Evolutionary conservation across 2,329 filamentous ascomycete genomes (phyloP).

Genomic region (Epichloe brachyelytri): DNA sequence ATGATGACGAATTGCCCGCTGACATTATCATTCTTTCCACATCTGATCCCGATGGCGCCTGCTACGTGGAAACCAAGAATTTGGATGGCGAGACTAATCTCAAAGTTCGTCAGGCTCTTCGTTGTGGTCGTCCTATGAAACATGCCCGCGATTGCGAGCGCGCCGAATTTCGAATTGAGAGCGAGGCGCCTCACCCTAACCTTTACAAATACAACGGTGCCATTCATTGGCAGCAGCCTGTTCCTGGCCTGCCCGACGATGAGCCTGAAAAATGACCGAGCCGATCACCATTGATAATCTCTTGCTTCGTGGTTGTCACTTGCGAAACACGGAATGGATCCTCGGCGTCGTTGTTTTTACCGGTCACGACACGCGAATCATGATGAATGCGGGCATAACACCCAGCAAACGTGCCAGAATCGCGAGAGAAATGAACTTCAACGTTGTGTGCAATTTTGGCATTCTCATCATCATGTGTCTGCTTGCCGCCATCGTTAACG

Average conservation of each 20-base stretch:
- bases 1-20: constrained; percentile 87
- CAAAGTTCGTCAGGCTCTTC: constrained; percentile 84
- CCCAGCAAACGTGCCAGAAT: constrained; percentile 88
- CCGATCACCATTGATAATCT: constrained; percentile 92
- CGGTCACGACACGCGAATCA: constrained; percentile 94
- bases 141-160: constrained; percentile 89
- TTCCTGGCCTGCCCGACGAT: constrained; percentile 48
- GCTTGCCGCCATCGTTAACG: constrained; percentile 71
- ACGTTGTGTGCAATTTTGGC: constrained; percentile 91
- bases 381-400: constrained; percentile 95
- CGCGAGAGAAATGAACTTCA: constrained; percentile 89
- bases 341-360: constrained; percentile 90
- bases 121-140: constrained; percentile 68
- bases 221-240: constrained; percentile 69
- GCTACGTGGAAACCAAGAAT: constrained; percentile 97
- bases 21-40: constrained; percentile 88
- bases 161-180: constrained; percentile 77
- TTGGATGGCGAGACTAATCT: constrained; percentile 95
- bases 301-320: constrained; percentile 79
- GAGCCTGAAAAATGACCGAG: constrained; percentile 72
- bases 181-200: constrained; percentile 83
- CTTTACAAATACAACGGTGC: constrained; percentile 91
- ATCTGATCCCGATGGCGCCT: constrained; percentile 85
- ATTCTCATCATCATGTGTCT: constrained; percentile 85
- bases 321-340: constrained; percentile 93